phyloP scores from a whole-genome alignment of 208 protist genomes.

The Acanthamoeba triangularis region DNA sequence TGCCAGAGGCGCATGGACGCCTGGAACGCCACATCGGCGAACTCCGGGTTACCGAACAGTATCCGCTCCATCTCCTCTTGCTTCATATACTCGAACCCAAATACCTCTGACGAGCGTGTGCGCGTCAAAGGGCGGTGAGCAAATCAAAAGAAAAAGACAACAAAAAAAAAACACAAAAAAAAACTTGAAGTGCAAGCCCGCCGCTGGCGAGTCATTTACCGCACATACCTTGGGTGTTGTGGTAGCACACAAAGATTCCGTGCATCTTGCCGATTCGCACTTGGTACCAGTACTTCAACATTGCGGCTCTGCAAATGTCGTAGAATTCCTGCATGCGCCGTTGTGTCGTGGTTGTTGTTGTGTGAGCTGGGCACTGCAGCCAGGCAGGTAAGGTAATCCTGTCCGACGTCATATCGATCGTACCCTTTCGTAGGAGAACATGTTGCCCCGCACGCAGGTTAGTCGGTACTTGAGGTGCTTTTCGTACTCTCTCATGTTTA shows the following conservation, averaged over 20 bases:
- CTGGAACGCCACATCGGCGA: conserved; percentile 64
- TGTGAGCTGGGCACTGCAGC: background rate
- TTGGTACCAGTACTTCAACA: conserved; percentile 87
- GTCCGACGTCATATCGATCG: background rate
- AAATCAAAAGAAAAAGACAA: too few relatives aligned
- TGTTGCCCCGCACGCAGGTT: background rate
- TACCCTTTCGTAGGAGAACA: conserved; percentile 84
- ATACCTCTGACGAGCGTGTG: conserved; percentile 56
- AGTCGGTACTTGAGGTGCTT: conserved; percentile 60
- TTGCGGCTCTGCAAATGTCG: conserved; percentile 82
- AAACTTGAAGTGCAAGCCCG: too few relatives aligned
- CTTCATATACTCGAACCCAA: conserved; percentile 87
- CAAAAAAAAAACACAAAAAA: too few relatives aligned
- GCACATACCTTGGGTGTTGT: conserved; percentile 83
- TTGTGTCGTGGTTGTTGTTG: background rate
- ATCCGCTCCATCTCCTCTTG: conserved; percentile 81
- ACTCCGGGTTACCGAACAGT: conserved; percentile 73
- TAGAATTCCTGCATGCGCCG: conserved; percentile 79
- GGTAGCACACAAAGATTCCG: conserved; percentile 88
- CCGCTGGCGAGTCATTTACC: background rate
- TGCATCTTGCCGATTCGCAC: conserved; percentile 87
- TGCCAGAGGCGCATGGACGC: background rate
- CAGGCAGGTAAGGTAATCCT: too few relatives aligned
- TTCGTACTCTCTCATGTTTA: conserved; percentile 38
- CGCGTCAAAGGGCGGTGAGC: background rate